Base-by-base conservation (phyloP, 2,329 filamentous ascomycete genomes). In the Pestalotiopsis sp. region DNA sequence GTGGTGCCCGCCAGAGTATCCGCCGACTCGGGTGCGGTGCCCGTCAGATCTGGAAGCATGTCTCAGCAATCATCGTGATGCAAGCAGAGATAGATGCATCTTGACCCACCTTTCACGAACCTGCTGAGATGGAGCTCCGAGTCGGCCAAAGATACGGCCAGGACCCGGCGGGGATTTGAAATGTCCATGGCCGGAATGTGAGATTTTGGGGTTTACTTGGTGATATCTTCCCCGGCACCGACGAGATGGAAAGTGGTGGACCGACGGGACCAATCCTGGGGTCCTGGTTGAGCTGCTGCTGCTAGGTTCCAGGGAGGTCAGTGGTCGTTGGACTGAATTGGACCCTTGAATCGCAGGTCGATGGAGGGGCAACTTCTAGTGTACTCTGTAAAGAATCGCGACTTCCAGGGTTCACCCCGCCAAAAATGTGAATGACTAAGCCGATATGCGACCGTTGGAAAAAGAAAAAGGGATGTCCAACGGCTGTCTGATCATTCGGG, bases 1-100 rank as follows among this genome's bases (percentile, higher is more conserved):
- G 89, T 89, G 41, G 84, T 85, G 31, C 90, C 90, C 1, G 90
- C 89, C 40, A 90, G 80, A 2, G 83, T 81, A 2, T 80, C 79
- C 17, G 78, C 78, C 58, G 80, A 74, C 38, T 79, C 79, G 38
- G 80, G 86, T 23, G 76, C 75, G 4, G 79, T 79, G 65, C 87
- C 87, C 0, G 87, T 88, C 66, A 90, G 82, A 64, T 87, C 88
- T 90, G 69, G 20, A 56, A 31, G 62, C 23, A 13, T 41, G 27
- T 17, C 23, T 57, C 41, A 52, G 45, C 17, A 17, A n/a, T 52
- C 45, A 52, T 52, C 6, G 7, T 7, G 27, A 31, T 31, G 4
- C 17, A 52, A n/a, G 14, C 6, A 52, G 20, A n/a, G 20, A n/a
- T 52, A 1, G 20, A n/a, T n/a, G 45, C 45, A 31, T 13, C 13